These are phyloP conservation scores for Malassezia equina DNA, from an alignment of 1,284 basidiomycete genomes.

Conservation along the genomic window DNA sequence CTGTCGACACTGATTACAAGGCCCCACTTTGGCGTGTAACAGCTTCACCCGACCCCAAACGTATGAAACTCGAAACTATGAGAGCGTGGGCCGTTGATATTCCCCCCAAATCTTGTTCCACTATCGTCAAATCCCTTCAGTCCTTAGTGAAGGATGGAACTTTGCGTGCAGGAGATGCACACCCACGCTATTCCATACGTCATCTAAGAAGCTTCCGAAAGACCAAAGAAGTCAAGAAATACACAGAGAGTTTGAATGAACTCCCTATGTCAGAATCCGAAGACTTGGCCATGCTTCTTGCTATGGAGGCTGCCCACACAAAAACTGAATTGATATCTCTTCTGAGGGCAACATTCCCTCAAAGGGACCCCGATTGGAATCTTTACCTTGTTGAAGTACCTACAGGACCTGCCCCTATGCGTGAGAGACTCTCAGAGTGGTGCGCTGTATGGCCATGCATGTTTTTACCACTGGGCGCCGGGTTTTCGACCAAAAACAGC, in stretches of 20 bases:
- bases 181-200: constrained; percentile 23
- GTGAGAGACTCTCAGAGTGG: constrained; percentile 56
- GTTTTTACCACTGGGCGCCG: constrained; percentile 24
- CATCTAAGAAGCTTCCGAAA: constrained; percentile 31
- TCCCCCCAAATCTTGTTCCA: constrained; percentile 42
- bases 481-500: constrained; percentile 1
- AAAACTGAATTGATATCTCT: constrained; percentile 12
- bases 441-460: constrained; percentile 42
- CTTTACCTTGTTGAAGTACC: constrained; percentile 59
- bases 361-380: neutral
- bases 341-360: constrained; percentile 1
- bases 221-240: constrained; percentile 2
- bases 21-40: constrained; percentile 47
- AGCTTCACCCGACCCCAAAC: constrained; percentile 45
- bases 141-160: constrained; percentile 20
- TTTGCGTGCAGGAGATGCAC: constrained; percentile 21
- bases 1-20: neutral
- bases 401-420: constrained; percentile 60
- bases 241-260: neutral
- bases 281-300: constrained; percentile 20
- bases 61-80: constrained; percentile 51
- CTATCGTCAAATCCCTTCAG: constrained; percentile 15
- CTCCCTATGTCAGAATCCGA: neutral
- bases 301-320: constrained; percentile 17
- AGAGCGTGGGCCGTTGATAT: constrained; percentile 77